These are phyloP conservation scores for Eremothecium cymbalariae DNA, from an alignment of 1,139 yeast genomes.

Conservation along the genomic window DNA sequence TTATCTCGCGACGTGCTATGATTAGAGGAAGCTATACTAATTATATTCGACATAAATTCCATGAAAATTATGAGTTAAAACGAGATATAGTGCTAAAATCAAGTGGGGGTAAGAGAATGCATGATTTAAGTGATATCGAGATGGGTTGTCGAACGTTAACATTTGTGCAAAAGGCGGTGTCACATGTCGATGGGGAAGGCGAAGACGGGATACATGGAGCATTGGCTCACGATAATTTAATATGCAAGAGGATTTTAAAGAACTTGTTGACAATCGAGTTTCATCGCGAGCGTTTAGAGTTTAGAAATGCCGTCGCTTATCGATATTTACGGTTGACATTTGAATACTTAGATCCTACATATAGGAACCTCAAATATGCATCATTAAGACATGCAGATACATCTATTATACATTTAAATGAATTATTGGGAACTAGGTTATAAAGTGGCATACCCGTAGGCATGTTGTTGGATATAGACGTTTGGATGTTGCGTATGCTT, in stretches of 20 bases:
- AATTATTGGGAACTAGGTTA: conserved; percentile 21
- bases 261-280: conserved; percentile 25
- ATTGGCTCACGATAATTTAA: conserved; percentile 13
- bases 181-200: conserved; percentile 10
- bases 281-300: conserved; percentile 14
- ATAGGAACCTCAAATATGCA: conserved; percentile 5
- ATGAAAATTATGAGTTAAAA: conserved; percentile 23
- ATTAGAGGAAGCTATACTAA: conserved; percentile 21
- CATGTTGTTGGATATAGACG: conserved; percentile 3
- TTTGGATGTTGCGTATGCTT: not conserved
- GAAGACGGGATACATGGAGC: conserved; percentile 1
- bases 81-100: conserved; percentile 10
- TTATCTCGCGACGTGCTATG: conserved; percentile 23
- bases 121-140: conserved; percentile 4
- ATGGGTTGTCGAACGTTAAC: conserved; percentile 16
- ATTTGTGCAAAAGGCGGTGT: conserved; percentile 22
- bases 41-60: conserved; percentile 26
- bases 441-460: conserved; percentile 10
- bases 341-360: conserved; percentile 3
- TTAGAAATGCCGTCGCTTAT: not conserved
- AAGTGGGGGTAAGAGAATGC: not conserved
- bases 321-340: not conserved
- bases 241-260: conserved; percentile 23
- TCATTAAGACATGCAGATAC: conserved; percentile 22
- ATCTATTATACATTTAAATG: conserved; percentile 22